Base-by-base conservation (phyloP, 108 stramenopile genomes). In the Conticribra guillardii region DNA sequence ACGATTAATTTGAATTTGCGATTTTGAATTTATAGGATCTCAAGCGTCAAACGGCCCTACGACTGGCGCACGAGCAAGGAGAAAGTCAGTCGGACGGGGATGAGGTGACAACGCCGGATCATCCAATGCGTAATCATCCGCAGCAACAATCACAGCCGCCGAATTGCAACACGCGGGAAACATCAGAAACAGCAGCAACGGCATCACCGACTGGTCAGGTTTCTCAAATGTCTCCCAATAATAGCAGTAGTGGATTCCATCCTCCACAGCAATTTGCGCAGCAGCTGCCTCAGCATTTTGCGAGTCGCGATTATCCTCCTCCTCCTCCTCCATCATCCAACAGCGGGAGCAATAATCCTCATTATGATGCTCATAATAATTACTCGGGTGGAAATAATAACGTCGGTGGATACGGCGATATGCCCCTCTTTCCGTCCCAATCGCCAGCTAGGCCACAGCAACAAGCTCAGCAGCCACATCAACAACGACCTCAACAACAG, bases 1-100 rank as follows among this genome's bases (percentile, higher is more conserved):
- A 41, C 11, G 8, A 41, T 11, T 41, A 4, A 51, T n/a, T 51
- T 51, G 4, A 11, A 4, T 51, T 18, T n/a, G 9, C 17, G 9
- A n/a, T 21, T 18, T 51, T n/a, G 21, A n/a, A 4, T 51, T 46
- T 23, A 27, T 68, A 90, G 89, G 89, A 90, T 73, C 60, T 90
- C 61, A 90, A 90, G 58, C 85, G 85, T 71, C 86, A 87, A 48
- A 90, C 89, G 14, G 85, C 86, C 11, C 33, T 82, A 7, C 82
- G 89, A 33, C 55, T 90, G 60, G 85, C 87, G 16, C 73, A 86
- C 33, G 84, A 87, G 71, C 86, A 90, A 56, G 32, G 49, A 15
- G 64, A 65, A 16, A 50, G 47, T 34, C 51, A 26, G 31, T 33
- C 45, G 5, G 34, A 8, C 3, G 21, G n/a, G 4, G 58, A 3